Evolutionary conservation across 2,329 filamentous ascomycete genomes (phyloP).

Genomic region (Pseudogymnoascus sp.): DNA sequence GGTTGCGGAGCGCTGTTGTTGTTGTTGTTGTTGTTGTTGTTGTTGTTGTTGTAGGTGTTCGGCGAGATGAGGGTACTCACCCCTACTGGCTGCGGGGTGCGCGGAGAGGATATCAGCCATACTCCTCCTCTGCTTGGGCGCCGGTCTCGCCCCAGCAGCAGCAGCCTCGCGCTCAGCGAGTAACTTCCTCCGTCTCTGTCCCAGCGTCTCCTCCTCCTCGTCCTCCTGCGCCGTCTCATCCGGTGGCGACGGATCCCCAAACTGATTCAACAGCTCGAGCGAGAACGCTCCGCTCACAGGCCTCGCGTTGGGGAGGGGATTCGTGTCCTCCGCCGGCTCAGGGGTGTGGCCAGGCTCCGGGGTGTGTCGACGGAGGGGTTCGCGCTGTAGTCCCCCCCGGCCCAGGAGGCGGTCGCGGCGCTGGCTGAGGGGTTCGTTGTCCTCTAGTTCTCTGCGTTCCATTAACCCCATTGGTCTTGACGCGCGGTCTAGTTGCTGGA

Average conservation of each 20-base stretch:
- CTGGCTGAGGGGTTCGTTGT: slow-evolving; percentile 63
- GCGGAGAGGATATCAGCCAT: slow-evolving; percentile 39
- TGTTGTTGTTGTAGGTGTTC: neutral
- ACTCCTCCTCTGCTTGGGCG: slow-evolving; percentile 32
- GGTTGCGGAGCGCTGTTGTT: neutral
- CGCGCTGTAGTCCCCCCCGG: neutral
- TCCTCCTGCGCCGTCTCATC: slow-evolving; percentile 11
- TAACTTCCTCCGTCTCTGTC: slow-evolving; percentile 64
- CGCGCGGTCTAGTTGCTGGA: slow-evolving; percentile 40
- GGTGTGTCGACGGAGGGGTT: slow-evolving; percentile 24
- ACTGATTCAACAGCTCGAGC: slow-evolving; percentile 57
- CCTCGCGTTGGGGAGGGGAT: slow-evolving; percentile 25
- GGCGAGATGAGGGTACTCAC: neutral
- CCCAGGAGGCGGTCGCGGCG: slow-evolving; percentile 26
- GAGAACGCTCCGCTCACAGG: slow-evolving; percentile 60
- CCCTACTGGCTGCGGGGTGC: slow-evolving; percentile 34
- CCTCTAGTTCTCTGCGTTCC: slow-evolving; percentile 76
- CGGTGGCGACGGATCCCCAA: slow-evolving; percentile 41
- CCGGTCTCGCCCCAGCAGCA: slow-evolving; percentile 16
- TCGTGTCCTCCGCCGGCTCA: neutral
- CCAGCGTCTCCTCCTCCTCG: slow-evolving; percentile 67
- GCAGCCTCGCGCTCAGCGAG: slow-evolving; percentile 54
- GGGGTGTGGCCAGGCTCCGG: slow-evolving; percentile 34
- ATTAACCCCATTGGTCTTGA: slow-evolving; percentile 60
- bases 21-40: neutral